Evolutionary conservation across 192 early-diverging fungal species (phyloP), one percentile per base, ranked within the genome.

Genomic region (Entomortierella lignicola): DNA sequence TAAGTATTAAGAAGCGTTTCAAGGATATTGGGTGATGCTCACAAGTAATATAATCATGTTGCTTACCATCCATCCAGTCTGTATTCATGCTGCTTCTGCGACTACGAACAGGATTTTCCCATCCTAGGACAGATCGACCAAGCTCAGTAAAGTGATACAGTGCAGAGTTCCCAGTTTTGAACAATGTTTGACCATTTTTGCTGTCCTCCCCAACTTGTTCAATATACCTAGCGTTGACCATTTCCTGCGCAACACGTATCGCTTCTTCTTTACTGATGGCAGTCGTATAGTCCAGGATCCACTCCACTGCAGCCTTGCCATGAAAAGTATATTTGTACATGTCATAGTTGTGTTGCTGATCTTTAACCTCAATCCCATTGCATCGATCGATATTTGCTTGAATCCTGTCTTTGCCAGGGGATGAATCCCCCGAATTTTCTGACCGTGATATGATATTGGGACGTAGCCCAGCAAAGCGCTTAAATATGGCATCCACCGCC

Each of bases 211-310:
- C 70, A 32, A 77, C 69, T 68, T 77, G 69, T 81, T 86, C 85
- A 25, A 89, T 81, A 41, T 85, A 83, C 6, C 71, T 61, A 61
- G 60, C 67, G 2, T 58, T 60, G 31, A 89, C 53, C 75, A 87
- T 83, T 64, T 85, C 82, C 44, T 63, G 69, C 1, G 82, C 74
- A 31, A 89, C 74, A 29, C 68, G 42, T 31, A 82, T 74, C 3
- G 87, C 84, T 44, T 89, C 87, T 23, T 87, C 80, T 27, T 68
- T 74, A n/a, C 68, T 80, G 48, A 85, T 81, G 0, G 84, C 83
- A 3, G 87, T 86, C 4, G 81, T 82, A 37, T 82, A 83, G 39
- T 87, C 85, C 31, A 84, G 42, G 29, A 89, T 47, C 85, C 85
- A 89, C 4, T 87, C 86, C 15, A 74, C 68, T 4, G 81, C 84